Percentiles rank a stretch among this genome's conserved stretches.
Evolutionary conservation across 2,329 filamentous ascomycete species (phyloP).

Genomic region (Aspergillus sp.): DNA sequence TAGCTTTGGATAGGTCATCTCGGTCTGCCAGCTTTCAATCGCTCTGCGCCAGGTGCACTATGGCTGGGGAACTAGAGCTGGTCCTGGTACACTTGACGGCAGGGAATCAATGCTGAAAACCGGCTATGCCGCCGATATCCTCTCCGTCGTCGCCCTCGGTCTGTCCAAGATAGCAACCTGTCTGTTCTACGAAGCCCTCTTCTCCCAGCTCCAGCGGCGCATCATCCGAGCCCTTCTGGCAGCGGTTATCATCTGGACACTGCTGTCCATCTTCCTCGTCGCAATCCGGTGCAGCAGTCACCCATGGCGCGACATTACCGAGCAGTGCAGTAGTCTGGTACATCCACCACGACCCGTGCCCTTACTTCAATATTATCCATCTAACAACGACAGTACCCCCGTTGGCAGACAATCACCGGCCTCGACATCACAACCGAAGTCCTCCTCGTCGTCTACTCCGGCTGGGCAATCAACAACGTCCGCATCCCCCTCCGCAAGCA

Average conservation of each 20-base stretch:
- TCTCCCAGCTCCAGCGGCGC: conserved; percentile 12
- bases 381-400: conserved; percentile 28
- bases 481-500: conserved; percentile 42
- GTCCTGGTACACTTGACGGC: conserved; percentile 21
- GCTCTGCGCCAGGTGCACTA: conserved; percentile 38
- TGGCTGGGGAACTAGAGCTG: conserved; percentile 40
- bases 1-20: conserved; percentile 27
- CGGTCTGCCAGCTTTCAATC: conserved; percentile 38
- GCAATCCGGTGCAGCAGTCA: conserved; percentile 35
- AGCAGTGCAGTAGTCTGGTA: conserved; percentile 34
- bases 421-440: conserved; percentile 45
- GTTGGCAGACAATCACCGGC: conserved; percentile 40
- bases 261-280: conserved; percentile 38
- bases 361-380: not conserved
- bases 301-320: conserved; percentile 37
- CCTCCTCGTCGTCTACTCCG: conserved; percentile 36
- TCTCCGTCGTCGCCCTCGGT: conserved; percentile 42
- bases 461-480: conserved; percentile 40
- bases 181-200: conserved; percentile 22
- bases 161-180: conserved; percentile 42
- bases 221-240: conserved; percentile 26
- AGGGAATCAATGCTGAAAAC: conserved; percentile 35
- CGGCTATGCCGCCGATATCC: conserved; percentile 40
- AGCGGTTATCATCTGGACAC: conserved; percentile 29
- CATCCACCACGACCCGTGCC: not conserved